Conservation (phyloP, 345 rosid species). For the Linum tenue region DNA sequence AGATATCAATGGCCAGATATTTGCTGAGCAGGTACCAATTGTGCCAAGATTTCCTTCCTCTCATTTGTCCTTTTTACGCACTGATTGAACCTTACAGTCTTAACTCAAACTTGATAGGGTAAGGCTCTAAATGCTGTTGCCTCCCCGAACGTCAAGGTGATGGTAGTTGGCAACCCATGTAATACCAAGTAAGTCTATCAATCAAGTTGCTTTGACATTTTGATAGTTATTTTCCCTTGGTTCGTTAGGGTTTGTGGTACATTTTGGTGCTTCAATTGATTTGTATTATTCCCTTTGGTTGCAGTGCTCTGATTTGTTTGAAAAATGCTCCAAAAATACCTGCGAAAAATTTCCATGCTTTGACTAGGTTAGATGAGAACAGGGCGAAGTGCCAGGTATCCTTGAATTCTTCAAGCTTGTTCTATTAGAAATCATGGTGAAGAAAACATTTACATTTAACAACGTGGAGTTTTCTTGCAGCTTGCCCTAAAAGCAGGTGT, state of each 20-base stretch:
- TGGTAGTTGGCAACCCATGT: constrained; percentile 98
- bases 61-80: not conserved
- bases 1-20: constrained; percentile 88
- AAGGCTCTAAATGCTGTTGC: constrained; percentile 92
- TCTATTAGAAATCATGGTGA: not conserved
- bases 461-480: constrained; percentile 31
- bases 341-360: constrained; percentile 88
- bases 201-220: not conserved
- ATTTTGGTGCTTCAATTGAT: too few species aligned
- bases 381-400: constrained; percentile 96
- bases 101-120: constrained; percentile 36
- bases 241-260: not conserved
- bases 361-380: constrained; percentile 91
- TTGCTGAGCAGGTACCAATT: constrained; percentile 65
- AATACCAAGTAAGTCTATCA: constrained; percentile 75
- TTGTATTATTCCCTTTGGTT: constrained; percentile 7
- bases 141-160: constrained; percentile 75
- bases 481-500: constrained; percentile 94
- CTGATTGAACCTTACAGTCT: not conserved
- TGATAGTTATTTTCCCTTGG: constrained; percentile 3
- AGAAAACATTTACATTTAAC: not conserved
- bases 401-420: not conserved
- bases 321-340: constrained; percentile 97
- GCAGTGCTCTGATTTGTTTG: constrained; percentile 86
- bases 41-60: not conserved